phyloP scores from a whole-genome alignment of 1,284 basidiomycete species.

The Ceraceosorus guamensis region DNA sequence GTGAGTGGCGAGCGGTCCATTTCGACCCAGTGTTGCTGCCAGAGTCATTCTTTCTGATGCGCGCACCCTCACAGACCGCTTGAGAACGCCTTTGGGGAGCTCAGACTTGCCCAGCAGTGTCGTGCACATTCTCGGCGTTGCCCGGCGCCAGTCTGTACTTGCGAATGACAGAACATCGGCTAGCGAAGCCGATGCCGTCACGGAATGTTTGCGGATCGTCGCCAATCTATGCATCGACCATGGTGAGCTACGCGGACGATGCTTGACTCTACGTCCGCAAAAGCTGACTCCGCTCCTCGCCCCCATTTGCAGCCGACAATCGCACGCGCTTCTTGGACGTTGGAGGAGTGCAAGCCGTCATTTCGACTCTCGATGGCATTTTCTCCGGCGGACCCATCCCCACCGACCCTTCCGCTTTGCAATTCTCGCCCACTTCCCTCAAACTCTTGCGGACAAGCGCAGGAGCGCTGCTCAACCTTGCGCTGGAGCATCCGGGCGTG shows the following conservation, averaged over 20 bases:
- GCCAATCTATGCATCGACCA: slow-evolving; percentile 41
- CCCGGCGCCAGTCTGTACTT: slow-evolving; percentile 3
- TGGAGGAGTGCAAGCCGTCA: neutral
- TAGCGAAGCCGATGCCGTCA: slow-evolving; percentile 19
- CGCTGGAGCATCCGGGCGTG: slow-evolving; percentile 60
- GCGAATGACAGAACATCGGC: neutral
- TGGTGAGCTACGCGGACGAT: slow-evolving; percentile 1
- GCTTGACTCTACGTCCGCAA: too few relatives aligned
- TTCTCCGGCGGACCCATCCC: neutral
- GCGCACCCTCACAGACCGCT: slow-evolving; percentile 10
- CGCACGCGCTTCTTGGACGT: slow-evolving; percentile 7
- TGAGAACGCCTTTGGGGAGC: slow-evolving; percentile 3
- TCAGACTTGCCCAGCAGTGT: neutral
- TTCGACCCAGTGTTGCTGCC: slow-evolving; percentile 14
- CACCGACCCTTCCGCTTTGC: neutral
- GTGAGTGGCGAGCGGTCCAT: slow-evolving; percentile 3
- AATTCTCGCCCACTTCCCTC: slow-evolving; percentile 48
- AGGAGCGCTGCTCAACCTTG: slow-evolving; percentile 71
- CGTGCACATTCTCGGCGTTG: neutral
- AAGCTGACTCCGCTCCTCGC: too few relatives aligned
- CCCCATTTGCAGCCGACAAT: slow-evolving; percentile 7
- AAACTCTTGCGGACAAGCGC: slow-evolving; percentile 68
- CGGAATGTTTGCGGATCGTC: slow-evolving; percentile 27
- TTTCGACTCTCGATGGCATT: neutral
- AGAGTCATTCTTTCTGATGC: slow-evolving; percentile 12